Conservation (phyloP, 257 asterid genomes). For the Plantago major region DNA sequence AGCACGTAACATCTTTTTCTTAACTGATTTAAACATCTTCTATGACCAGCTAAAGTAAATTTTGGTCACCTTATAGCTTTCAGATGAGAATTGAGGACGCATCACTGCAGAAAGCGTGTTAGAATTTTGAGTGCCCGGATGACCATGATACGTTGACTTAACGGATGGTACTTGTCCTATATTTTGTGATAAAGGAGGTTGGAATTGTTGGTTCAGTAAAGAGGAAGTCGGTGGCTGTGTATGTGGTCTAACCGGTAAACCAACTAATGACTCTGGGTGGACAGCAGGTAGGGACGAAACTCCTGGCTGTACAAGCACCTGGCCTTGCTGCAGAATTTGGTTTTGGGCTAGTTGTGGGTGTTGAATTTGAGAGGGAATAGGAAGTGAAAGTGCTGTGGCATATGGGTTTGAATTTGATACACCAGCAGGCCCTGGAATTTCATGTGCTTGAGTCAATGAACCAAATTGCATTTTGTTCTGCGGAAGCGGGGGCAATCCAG, state of each 20-base stretch:
- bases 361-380: slow-evolving; percentile 53
- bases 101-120: slow-evolving; percentile 30
- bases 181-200: slow-evolving; percentile 36
- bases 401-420: slow-evolving; percentile 31
- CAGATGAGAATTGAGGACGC: slow-evolving; percentile 37
- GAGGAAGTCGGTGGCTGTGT: slow-evolving; percentile 34
- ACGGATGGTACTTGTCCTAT: slow-evolving; percentile 29
- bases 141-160: slow-evolving; percentile 25
- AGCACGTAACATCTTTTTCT: no score
- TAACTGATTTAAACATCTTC: background rate
- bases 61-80: slow-evolving; percentile 55
- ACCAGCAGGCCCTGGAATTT: slow-evolving; percentile 35
- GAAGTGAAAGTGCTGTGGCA: slow-evolving; percentile 33
- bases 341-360: slow-evolving; percentile 32
- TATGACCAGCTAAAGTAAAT: slow-evolving; percentile 13
- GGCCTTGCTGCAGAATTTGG: slow-evolving; percentile 15
- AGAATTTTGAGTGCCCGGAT: slow-evolving; percentile 27
- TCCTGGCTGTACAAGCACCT: slow-evolving; percentile 43
- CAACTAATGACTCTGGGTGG: slow-evolving; percentile 36
- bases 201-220: slow-evolving; percentile 46
- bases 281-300: slow-evolving; percentile 34
- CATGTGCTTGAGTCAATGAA: slow-evolving; percentile 37
- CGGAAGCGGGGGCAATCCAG: slow-evolving; percentile 75
- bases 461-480: slow-evolving; percentile 39
- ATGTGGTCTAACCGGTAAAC: slow-evolving; percentile 40